These are phyloP conservation scores for Populus euphratica DNA, from an alignment of 345 rosid species.

Conservation along the genomic window DNA sequence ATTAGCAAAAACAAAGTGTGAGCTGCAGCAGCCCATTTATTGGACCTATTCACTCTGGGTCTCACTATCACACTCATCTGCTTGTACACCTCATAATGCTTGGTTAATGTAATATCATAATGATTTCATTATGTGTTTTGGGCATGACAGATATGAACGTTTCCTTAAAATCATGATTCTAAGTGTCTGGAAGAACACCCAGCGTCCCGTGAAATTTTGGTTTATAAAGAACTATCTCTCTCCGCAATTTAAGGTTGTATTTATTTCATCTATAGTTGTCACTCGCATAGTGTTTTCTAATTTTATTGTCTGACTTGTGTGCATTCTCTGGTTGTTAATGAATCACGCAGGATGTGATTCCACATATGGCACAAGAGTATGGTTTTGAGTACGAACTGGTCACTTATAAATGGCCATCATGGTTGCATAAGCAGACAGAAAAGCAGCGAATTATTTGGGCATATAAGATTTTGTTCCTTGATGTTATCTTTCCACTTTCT, in stretches of 20 bases:
- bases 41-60: no score
- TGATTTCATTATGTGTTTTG: slow-evolving; percentile 11
- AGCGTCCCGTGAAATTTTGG: slow-evolving; percentile 96
- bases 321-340: slow-evolving; percentile 10
- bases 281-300: not conserved
- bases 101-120: not conserved
- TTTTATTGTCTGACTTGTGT: slow-evolving; percentile 8
- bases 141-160: slow-evolving; percentile 78
- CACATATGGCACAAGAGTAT: slow-evolving; percentile 89
- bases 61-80: not conserved
- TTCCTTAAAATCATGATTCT: slow-evolving; percentile 96
- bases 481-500: slow-evolving; percentile 93
- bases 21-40: no score
- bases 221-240: slow-evolving; percentile 98
- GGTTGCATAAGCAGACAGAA: slow-evolving; percentile 99
- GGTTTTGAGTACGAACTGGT: slow-evolving; percentile 87
- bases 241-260: slow-evolving; percentile 87
- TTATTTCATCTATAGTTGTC: slow-evolving; percentile 3
- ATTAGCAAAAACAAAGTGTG: no score
- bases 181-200: slow-evolving; percentile 85
- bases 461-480: slow-evolving; percentile 92
- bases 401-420: slow-evolving; percentile 98
- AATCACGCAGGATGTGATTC: slow-evolving; percentile 81
- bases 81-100: not conserved
- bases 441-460: slow-evolving; percentile 99